Evolutionary conservation across 169 alveolate genomes (phyloP).

Genomic region (Cryptosporidium andersoni): DNA sequence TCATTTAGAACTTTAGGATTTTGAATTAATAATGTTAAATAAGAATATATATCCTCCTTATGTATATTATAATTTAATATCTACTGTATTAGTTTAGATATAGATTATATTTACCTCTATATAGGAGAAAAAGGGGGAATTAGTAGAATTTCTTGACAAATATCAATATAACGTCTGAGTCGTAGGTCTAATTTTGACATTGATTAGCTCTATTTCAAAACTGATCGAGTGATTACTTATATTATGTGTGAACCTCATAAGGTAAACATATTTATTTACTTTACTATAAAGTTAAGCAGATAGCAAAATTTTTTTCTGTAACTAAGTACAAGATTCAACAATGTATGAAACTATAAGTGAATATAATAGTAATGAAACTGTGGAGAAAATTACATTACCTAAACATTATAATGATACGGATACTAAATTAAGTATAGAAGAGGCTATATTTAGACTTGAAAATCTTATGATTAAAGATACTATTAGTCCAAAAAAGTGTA

Average conservation of each 20-base stretch:
- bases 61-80: too few species aligned
- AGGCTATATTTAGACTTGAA: conserved; percentile 44
- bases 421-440: conserved; percentile 21
- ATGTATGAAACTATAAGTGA: conserved; percentile 3
- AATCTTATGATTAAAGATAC: conserved; percentile 32
- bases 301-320: not conserved
- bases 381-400: conserved; percentile 2
- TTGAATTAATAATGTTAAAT: too few species aligned
- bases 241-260: not conserved
- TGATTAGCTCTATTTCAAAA: too few species aligned
- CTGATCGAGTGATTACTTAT: not conserved
- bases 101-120: not conserved
- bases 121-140: not conserved
- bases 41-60: too few species aligned
- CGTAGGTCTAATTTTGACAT: too few species aligned
- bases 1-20: not conserved
- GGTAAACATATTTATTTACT: not conserved
- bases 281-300: not conserved
- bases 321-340: conserved; percentile 12
- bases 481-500: conserved; percentile 46
- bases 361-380: not conserved
- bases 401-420: conserved; percentile 46
- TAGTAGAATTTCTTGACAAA: not conserved
- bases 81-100: too few species aligned
- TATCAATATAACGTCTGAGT: not conserved